Conservation (phyloP, 202 grass and related monocot genomes). For the Zizania palustris region DNA sequence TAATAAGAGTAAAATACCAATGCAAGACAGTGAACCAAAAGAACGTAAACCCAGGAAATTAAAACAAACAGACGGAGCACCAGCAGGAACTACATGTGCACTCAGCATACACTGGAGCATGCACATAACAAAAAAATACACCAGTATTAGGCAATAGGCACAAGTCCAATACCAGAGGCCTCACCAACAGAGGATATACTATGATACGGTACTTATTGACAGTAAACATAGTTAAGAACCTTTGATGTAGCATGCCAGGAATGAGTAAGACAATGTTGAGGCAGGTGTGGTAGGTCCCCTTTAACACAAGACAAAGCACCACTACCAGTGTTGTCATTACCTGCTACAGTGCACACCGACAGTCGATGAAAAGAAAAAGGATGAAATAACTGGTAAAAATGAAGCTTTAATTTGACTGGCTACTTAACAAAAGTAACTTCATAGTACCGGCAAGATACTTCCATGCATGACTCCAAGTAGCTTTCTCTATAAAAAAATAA, state of each 20-base stretch:
- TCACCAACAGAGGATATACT: conserved; percentile 37
- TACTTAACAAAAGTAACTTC: conserved; percentile 29
- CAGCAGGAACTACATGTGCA: neutral
- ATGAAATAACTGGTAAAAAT: conserved; percentile 38
- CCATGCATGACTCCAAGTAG: conserved; percentile 35
- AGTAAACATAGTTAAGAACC: conserved; percentile 35
- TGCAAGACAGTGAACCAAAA: neutral
- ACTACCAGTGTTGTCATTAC: conserved; percentile 40
- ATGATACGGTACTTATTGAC: conserved; percentile 20
- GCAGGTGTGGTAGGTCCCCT: conserved; percentile 33
- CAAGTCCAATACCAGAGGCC: neutral
- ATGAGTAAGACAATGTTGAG: conserved; percentile 48
- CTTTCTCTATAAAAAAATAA: conserved; percentile 26
- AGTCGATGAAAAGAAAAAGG: conserved; percentile 38
- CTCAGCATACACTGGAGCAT: neutral
- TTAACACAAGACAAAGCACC: conserved; percentile 45
- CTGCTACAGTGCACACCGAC: conserved; percentile 42
- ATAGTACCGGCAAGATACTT: conserved; percentile 24
- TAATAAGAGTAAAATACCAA: neutral
- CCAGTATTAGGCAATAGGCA: conserved; percentile 3
- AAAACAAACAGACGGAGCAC: neutral
- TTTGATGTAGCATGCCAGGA: conserved; percentile 42
- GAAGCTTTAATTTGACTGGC: conserved; percentile 30
- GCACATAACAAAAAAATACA: neutral
- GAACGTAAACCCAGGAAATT: neutral